These are phyloP conservation scores for Pestalotiopsis sp. DNA, from an alignment of 2,329 filamentous ascomycete species.

Conservation along the genomic window DNA sequence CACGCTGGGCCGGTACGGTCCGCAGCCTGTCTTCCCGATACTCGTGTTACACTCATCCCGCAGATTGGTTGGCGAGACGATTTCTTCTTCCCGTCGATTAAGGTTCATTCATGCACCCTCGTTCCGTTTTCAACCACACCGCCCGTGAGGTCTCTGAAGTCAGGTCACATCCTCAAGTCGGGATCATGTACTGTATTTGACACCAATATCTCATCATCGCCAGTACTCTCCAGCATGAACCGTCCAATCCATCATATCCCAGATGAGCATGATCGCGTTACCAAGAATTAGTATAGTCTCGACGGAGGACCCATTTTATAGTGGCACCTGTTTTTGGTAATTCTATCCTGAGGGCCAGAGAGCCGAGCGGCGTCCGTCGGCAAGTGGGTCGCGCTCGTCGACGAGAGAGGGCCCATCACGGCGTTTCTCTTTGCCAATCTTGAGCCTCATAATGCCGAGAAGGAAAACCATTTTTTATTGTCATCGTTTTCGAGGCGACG, in stretches of 20 bases:
- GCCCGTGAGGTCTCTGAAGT: background rate
- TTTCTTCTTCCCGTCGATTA: background rate
- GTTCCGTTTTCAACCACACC: background rate
- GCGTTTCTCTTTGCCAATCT: background rate
- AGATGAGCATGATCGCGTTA: background rate
- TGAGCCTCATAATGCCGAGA: background rate
- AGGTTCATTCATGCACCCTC: background rate
- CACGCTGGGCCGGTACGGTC: background rate
- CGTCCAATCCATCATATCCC: background rate
- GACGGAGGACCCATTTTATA: background rate
- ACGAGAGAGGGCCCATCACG: background rate
- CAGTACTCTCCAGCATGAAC: too few relatives aligned
- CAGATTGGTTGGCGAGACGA: background rate
- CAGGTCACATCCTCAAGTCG: too few relatives aligned
- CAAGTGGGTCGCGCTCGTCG: too few relatives aligned
- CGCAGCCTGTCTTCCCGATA: background rate
- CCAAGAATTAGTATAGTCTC: background rate
- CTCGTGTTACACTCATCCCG: background rate
- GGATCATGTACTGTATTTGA: too few relatives aligned
- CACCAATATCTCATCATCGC: too few relatives aligned
- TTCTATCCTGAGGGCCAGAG: background rate
- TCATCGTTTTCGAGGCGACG: background rate
- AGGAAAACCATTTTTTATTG: background rate
- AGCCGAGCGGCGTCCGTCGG: background rate
- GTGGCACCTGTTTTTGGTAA: background rate